These are phyloP conservation scores for Calocybe gangraenosa DNA, from an alignment of 768 basidiomycete species.

Conservation along the genomic window DNA sequence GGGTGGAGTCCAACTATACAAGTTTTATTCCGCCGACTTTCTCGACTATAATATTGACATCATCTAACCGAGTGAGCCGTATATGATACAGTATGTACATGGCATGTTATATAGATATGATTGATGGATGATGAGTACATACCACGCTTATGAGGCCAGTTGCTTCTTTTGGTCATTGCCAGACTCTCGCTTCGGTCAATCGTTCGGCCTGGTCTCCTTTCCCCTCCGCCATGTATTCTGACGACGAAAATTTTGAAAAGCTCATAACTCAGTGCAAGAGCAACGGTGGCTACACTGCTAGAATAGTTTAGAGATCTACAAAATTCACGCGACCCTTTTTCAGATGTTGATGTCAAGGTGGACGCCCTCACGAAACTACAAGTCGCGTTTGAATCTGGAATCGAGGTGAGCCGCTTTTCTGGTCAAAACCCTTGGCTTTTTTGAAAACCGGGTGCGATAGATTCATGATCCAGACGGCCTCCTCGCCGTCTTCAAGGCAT, in stretches of 20 bases:
- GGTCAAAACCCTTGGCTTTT: too few relatives aligned
- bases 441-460: constrained; percentile 31
- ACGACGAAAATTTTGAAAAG: constrained; percentile 48
- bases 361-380: constrained; percentile 80
- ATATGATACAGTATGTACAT: too few relatives aligned
- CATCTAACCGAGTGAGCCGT: too few relatives aligned
- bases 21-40: too few relatives aligned
- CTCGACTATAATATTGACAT: too few relatives aligned
- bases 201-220: constrained; percentile 5
- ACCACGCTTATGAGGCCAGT: constrained; percentile 6
- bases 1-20: too few relatives aligned
- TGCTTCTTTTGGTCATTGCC: constrained; percentile 5
- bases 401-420: constrained; percentile 47
- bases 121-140: too few relatives aligned
- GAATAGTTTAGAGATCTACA: neutral
- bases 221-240: constrained; percentile 44
- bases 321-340: neutral
- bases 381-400: constrained; percentile 63
- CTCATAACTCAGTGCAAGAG: constrained; percentile 63
- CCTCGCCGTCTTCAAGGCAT: constrained; percentile 65
- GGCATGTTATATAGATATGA: too few relatives aligned
- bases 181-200: neutral
- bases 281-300: constrained; percentile 39
- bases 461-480: constrained; percentile 70
- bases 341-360: constrained; percentile 78